Conservation (phyloP, 2,329 filamentous ascomycete genomes). For the Pezicula neosporulosa region DNA sequence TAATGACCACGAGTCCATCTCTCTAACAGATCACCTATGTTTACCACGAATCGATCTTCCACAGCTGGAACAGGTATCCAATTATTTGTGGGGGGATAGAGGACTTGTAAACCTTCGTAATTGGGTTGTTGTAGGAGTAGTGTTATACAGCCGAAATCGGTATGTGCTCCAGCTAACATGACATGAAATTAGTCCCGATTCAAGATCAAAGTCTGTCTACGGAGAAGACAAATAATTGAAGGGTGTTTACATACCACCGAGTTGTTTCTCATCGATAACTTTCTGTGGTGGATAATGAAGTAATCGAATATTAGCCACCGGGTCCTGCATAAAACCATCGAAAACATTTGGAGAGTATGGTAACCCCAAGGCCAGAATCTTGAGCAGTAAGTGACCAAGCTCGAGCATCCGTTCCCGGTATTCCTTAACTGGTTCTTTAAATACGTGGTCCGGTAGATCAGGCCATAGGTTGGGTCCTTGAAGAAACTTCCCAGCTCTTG, state of each 20-base stretch:
- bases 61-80: constrained; percentile 40
- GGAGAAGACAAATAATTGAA: too few species aligned
- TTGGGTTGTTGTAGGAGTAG: constrained; percentile 45
- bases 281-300: constrained; percentile 44
- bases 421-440: constrained; percentile 32
- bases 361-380: constrained; percentile 37
- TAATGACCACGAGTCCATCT: constrained; percentile 46
- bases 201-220: too few species aligned
- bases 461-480: constrained; percentile 41
- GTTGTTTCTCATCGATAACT: constrained; percentile 8
- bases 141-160: constrained; percentile 49
- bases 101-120: constrained; percentile 44
- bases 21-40: constrained; percentile 42
- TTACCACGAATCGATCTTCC: constrained; percentile 42
- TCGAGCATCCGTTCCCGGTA: constrained; percentile 35
- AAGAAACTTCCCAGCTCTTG: constrained; percentile 29
- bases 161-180: constrained; percentile 39
- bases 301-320: constrained; percentile 37
- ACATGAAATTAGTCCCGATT: too few species aligned
- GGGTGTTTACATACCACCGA: constrained; percentile 7
- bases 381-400: constrained; percentile 33
- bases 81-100: constrained; percentile 34
- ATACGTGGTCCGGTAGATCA: constrained; percentile 27
- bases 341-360: constrained; percentile 38
- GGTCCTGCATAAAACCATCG: constrained; percentile 35